Conservation (phyloP, 495 filamentous ascomycete species). For the Filosporella fistucella region DNA sequence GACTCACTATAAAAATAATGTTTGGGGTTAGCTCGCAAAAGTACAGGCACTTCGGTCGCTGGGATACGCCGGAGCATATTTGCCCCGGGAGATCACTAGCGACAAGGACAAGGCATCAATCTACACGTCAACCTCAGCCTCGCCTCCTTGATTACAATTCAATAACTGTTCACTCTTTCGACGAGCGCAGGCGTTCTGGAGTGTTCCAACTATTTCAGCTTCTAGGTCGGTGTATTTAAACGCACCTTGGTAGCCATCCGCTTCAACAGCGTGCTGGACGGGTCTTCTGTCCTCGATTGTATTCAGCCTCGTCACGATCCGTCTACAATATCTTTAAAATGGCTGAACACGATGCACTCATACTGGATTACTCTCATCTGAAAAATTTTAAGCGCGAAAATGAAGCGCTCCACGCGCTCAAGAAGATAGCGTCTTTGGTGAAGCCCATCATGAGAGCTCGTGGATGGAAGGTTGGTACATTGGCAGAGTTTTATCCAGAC, state of each 20-base stretch:
- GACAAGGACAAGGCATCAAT: not conserved
- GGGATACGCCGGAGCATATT: no score
- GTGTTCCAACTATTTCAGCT: not conserved
- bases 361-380: conserved; percentile 77
- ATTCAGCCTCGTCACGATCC: conserved; percentile 2
- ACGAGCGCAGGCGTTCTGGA: conserved; percentile 12
- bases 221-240: not conserved
- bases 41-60: no score
- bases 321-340: conserved; percentile 34
- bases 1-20: no score
- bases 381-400: conserved; percentile 63
- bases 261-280: not conserved
- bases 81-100: no score
- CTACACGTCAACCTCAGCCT: conserved; percentile 2
- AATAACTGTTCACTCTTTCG: not conserved
- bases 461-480: conserved; percentile 71
- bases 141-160: conserved; percentile 16
- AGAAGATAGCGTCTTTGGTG: conserved; percentile 81
- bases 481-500: conserved; percentile 81
- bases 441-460: conserved; percentile 93
- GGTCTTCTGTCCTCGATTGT: not conserved
- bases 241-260: not conserved
- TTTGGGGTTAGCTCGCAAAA: no score
- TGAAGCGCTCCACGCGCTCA: conserved; percentile 78
- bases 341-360: conserved; percentile 62